Percentiles rank a stretch among this genome's conserved stretches.
These are phyloP conservation scores for Myriosclerotinia duriaeana DNA, from an alignment of 2,329 filamentous ascomycete species.

Conservation along the genomic window DNA sequence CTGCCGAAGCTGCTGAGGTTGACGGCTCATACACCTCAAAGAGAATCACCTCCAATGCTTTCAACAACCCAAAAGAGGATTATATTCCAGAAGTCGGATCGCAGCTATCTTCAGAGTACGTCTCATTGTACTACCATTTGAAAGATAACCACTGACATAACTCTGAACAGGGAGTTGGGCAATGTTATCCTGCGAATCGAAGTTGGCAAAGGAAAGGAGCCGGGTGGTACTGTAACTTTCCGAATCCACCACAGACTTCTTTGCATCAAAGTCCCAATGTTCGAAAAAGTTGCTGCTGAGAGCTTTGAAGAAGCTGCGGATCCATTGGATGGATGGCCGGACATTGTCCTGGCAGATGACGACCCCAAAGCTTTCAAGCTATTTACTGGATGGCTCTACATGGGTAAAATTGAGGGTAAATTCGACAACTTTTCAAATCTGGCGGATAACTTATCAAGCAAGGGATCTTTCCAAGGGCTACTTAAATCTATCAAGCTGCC, in stretches of 20 bases:
- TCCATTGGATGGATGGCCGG: not conserved
- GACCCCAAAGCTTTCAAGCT: conserved; percentile 1
- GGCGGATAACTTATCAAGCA: not conserved
- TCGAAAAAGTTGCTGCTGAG: not conserved
- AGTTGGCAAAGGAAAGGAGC: not conserved
- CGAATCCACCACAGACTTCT: not conserved
- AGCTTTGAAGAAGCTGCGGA: not conserved
- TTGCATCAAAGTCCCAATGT: not conserved
- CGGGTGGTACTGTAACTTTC: not conserved
- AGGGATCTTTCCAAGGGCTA: not conserved
- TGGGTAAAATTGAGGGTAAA: not conserved
- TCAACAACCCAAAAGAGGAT: not conserved
- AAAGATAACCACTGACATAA: not conserved
- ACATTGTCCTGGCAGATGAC: not conserved
- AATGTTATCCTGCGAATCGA: not conserved
- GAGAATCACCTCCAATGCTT: not conserved
- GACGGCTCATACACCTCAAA: not conserved
- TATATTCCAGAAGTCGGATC: not conserved
- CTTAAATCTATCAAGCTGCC: conserved; percentile 6
- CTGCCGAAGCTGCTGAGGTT: not conserved
- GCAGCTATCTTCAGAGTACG: not conserved
- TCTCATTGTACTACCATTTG: not conserved
- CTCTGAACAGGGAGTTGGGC: not conserved
- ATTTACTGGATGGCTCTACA: conserved; percentile 1
- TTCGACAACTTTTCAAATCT: not conserved